Base-by-base conservation (phyloP, 805 yeast genomes). In the Kluyveromyces nonfermentans region DNA sequence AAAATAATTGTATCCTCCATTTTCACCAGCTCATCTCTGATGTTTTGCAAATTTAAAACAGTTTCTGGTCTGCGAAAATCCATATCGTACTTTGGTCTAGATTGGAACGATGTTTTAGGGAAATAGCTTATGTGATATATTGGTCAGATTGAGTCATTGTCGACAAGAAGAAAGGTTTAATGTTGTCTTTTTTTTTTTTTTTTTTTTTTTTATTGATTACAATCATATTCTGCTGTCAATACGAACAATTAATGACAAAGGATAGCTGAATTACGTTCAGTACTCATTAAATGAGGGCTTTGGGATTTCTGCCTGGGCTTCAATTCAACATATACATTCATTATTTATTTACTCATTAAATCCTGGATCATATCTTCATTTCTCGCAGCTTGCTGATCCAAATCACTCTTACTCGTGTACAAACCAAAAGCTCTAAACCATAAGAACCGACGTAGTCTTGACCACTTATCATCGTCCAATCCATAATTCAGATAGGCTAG, bases 1-100 rank as follows among this genome's bases (percentile, higher is more conserved):
- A 89, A 93, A 48, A 93, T 83, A 53, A 93, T 88, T 6, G 97
- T 85, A 64, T 93, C 97, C 60, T 93, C 98, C 96, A 93, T 87
- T 43, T 96, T 77, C 33, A 89, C 81, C 38, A 93, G 71, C 15
- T 86, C 83, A 47, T 76, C 80, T 49, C 98, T 78, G 55, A 93
- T 93, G 65, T 93, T 88, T 54, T 69, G 70, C 46, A 93, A 69
- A 55, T 87, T 77, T 41, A 93, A 72, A 6, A 86, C 96, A 0
- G 94, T 76, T 40, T 82, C 83, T 15, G 95, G 93, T 52, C 80
- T 77, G 61, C 75, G 74, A 63, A 88, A 89, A 65, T 89, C 94
- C 96, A 89, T 87, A 25, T 25, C 30, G 4, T 4, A 4, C 30
- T 25, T 25, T 14, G 9, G 4, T 14, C 12, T 25, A 14, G 7